phyloP scores from a whole-genome alignment of 1,139 yeast species.

The Nematodospora anomalae region DNA sequence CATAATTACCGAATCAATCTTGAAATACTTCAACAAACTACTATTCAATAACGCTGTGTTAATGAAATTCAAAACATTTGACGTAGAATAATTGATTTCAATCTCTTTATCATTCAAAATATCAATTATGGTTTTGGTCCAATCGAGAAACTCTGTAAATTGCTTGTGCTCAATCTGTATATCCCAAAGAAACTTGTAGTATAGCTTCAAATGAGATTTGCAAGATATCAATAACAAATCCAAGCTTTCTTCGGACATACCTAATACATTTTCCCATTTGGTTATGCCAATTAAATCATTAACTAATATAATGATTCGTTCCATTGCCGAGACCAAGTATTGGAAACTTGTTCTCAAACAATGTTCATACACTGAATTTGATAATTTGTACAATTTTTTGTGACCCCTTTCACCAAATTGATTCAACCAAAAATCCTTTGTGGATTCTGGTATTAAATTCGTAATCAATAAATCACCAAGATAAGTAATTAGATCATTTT shows the following conservation, averaged over 20 bases:
- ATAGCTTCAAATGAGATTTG: conserved; percentile 32
- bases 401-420: conserved; percentile 70
- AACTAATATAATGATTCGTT: conserved; percentile 54
- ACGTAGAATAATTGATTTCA: conserved; percentile 10
- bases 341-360: conserved; percentile 48
- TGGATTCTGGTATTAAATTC: conserved; percentile 48
- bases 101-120: conserved; percentile 20
- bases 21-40: conserved; percentile 25
- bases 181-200: conserved; percentile 46
- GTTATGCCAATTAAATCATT: conserved; percentile 49
- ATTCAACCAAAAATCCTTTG: conserved; percentile 45
- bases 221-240: conserved; percentile 16
- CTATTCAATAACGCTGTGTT: conserved; percentile 28
- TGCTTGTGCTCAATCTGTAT: conserved; percentile 52
- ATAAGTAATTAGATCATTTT: conserved; percentile 9
- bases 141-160: conserved; percentile 51
- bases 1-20: conserved; percentile 7
- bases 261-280: conserved; percentile 30
- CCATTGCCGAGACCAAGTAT: conserved; percentile 55
- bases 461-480: conserved; percentile 57
- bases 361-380: conserved; percentile 50
- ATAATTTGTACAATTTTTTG: conserved; percentile 56
- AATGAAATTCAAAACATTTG: conserved; percentile 33
- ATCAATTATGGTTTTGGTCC: conserved; percentile 45
- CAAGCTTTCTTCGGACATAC: conserved; percentile 3